These are phyloP conservation scores for Colletotrichum aenigma DNA, from an alignment of 2,329 filamentous ascomycete genomes.

Conservation along the genomic window DNA sequence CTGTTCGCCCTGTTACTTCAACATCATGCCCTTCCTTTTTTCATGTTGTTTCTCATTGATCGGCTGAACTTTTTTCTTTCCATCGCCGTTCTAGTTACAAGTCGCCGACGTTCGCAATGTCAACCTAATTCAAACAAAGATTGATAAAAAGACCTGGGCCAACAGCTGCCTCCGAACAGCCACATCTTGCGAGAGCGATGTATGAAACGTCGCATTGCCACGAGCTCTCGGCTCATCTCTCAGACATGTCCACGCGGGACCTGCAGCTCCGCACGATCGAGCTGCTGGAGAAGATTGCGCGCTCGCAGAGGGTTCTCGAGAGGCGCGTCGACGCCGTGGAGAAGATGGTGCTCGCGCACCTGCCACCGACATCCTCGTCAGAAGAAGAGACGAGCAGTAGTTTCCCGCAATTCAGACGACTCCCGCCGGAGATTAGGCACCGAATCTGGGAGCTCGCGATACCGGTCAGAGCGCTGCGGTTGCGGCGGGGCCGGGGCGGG, in stretches of 20 bases:
- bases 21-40: neutral
- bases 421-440: slow-evolving; percentile 11
- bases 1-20: neutral
- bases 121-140: neutral
- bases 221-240: neutral
- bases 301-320: slow-evolving; percentile 1
- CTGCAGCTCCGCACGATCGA: slow-evolving; percentile 1
- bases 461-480: neutral
- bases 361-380: neutral
- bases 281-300: slow-evolving; percentile 12
- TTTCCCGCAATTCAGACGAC: slow-evolving; percentile 7
- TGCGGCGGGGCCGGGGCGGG: neutral
- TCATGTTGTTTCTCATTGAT: neutral
- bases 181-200: neutral
- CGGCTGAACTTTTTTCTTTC: neutral
- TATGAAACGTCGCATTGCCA: neutral
- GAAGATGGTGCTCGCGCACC: neutral
- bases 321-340: neutral
- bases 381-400: neutral
- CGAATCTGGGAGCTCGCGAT: slow-evolving; percentile 1
- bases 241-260: neutral
- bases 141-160: neutral
- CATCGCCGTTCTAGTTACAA: neutral
- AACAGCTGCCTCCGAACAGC: neutral
- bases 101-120: neutral